Base-by-base conservation (phyloP, 805 yeast species). In the Jamesozyma rosinii region DNA sequence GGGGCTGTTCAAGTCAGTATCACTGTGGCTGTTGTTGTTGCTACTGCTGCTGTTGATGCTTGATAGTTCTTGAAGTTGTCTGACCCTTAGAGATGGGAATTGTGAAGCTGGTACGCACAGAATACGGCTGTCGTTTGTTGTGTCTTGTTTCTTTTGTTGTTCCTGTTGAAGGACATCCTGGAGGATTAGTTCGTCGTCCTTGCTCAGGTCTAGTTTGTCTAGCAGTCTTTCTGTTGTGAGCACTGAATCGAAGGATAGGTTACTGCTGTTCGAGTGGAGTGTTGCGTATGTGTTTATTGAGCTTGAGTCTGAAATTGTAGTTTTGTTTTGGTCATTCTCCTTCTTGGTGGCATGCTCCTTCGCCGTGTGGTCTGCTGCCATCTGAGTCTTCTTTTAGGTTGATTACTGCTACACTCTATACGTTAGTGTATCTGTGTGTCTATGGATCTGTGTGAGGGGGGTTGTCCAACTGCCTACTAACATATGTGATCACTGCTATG, bases 31-130 rank as follows among this genome's bases (percentile, higher is more conserved):
- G 6, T 14, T 13, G n/a, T 31, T 31, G n/a, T 13, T 13, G 17
- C 20, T 18, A 4, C 30, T 17, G 22, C 27, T 17, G 40, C 33
- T 32, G 8, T 11, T 21, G 2, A 4, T 10, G 9, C 11, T 32
- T 14, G 22, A 13, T 19, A 26, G 15, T 5, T 29, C 43, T 6
- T 40, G 19, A 14, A 30, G 35, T 2, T 34, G 35, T 35, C 30
- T 40, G 8, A 35, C 44, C 41, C 59, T 47, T 38, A 59, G 40
- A 4, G 64, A 60, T 13, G 57, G 61, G 32, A 62, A 62, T n/a
- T 53, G 55, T 1, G 63, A 54, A 4, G 66, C 66, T 1, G 66
- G 66, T 38, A 57, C 44, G 45, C 64, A 60, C 10, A 57, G 30
- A 10, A 46, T 40, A 9, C 53, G 54, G 3, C 44, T 47, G 30